Percentiles rank a stretch among this genome's conserved stretches.
Evolutionary conservation across 2,329 filamentous ascomycete species (phyloP).

Genomic region (Xylaria sp.): DNA sequence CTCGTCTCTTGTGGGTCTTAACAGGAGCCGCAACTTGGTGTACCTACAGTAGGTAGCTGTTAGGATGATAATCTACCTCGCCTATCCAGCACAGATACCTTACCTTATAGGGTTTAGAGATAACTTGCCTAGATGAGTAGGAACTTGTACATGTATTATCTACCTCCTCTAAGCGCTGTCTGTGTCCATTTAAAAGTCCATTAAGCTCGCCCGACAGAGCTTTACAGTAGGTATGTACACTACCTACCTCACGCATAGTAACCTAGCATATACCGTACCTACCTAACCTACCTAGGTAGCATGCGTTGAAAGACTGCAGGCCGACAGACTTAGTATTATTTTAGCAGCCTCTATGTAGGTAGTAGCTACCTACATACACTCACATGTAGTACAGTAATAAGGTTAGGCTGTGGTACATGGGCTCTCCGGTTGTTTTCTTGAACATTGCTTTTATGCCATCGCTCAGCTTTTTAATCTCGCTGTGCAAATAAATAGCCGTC

Average conservation of each 20-base stretch:
- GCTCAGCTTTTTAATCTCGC: conserved; percentile 1
- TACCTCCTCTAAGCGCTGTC: neutral
- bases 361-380: neutral
- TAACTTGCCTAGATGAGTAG: neutral
- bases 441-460: neutral
- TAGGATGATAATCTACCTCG: no score
- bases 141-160: neutral
- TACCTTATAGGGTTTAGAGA: no score
- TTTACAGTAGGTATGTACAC: neutral
- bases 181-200: neutral
- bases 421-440: neutral
- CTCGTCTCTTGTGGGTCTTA: conserved; percentile 12
- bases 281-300: no score
- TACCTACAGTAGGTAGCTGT: neutral
- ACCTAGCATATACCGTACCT: no score
- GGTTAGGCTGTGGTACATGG: neutral
- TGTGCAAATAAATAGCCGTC: conserved; percentile 16
- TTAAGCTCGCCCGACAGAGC: neutral
- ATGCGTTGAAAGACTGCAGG: neutral
- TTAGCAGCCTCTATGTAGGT: neutral
- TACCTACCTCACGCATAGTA: no score
- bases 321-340: neutral
- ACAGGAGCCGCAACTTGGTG: conserved; percentile 28
- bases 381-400: neutral
- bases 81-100: no score